phyloP scores from a whole-genome alignment of 345 rosid genomes.

The Odontarrhena argentea region DNA sequence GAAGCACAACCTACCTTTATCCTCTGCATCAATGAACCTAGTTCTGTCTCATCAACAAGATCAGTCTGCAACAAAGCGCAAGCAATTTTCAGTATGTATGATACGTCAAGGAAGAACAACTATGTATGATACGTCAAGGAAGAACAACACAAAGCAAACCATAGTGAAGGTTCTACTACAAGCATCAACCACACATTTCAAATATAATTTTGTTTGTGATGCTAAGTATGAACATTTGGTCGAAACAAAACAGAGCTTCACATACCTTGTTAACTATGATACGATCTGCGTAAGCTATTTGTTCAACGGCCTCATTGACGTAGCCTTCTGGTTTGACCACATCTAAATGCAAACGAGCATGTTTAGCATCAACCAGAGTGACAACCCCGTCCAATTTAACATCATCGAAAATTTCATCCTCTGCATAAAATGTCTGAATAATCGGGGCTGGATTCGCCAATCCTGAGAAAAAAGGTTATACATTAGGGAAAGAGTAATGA shows the following conservation, averaged over 20 bases:
- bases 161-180: background rate
- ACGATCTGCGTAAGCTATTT: conserved; percentile 94
- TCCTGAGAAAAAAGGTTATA: conserved; percentile 50
- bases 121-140: background rate
- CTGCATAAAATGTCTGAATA: conserved; percentile 95
- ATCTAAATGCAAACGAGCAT: conserved; percentile 73
- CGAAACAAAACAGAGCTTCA: background rate
- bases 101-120: background rate
- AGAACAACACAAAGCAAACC: conserved; percentile 1
- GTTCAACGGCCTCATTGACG: conserved; percentile 95
- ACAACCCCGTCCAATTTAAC: conserved; percentile 95
- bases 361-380: conserved; percentile 95
- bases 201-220: background rate
- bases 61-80: conserved; percentile 58
- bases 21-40: conserved; percentile 66
- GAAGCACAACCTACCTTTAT: conserved; percentile 55
- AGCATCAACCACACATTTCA: background rate
- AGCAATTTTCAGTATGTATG: conserved; percentile 7
- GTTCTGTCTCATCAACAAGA: conserved; percentile 71
- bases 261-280: conserved; percentile 84
- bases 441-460: conserved; percentile 98
- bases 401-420: conserved; percentile 72
- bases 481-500: background rate
- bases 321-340: conserved; percentile 88
- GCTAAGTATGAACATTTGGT: background rate